phyloP scores from a whole-genome alignment of 371 early-diverging fungal species.

The Mucor plumbeus region DNA sequence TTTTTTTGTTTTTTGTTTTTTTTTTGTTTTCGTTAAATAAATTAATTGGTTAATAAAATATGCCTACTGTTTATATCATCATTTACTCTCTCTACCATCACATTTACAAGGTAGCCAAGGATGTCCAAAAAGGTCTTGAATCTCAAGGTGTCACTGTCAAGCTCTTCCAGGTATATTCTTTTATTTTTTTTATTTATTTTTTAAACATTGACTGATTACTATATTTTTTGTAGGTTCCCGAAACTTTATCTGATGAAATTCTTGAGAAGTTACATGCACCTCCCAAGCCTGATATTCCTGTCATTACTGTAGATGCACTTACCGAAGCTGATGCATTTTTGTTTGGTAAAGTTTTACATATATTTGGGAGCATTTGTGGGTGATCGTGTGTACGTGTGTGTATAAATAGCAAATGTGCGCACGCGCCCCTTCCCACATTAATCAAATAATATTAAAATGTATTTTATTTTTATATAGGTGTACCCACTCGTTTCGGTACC shows the following conservation, averaged over 20 bases:
- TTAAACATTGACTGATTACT: neutral
- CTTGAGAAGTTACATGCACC: conserved; percentile 75
- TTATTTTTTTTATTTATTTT: neutral
- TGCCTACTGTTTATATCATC: conserved; percentile 49
- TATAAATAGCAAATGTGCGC: neutral
- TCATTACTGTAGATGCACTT: conserved; percentile 65
- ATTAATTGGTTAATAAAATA: conserved; percentile 6
- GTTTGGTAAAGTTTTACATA: conserved; percentile 59
- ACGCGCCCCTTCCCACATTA: neutral
- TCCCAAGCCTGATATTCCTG: conserved; percentile 63
- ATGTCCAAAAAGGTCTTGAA: conserved; percentile 67
- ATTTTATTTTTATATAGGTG: conserved; percentile 4
- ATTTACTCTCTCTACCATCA: conserved; percentile 62
- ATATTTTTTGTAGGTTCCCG: conserved; percentile 43
- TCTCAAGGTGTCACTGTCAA: conserved; percentile 61
- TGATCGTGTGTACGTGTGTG: neutral
- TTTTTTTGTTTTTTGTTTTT: conserved; percentile 1
- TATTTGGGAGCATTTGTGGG: neutral
- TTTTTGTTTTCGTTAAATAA: neutral
- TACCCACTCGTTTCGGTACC: conserved; percentile 77
- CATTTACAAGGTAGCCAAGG: conserved; percentile 59
- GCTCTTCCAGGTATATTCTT: conserved; percentile 52
- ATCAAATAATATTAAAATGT: neutral
- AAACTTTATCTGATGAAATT: conserved; percentile 70
- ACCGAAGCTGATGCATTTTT: conserved; percentile 77